Percentiles rank a stretch among this genome's conserved stretches.
Evolutionary conservation across 1,284 basidiomycete genomes (phyloP).

Genomic region (Cryptococcus floricola): DNA sequence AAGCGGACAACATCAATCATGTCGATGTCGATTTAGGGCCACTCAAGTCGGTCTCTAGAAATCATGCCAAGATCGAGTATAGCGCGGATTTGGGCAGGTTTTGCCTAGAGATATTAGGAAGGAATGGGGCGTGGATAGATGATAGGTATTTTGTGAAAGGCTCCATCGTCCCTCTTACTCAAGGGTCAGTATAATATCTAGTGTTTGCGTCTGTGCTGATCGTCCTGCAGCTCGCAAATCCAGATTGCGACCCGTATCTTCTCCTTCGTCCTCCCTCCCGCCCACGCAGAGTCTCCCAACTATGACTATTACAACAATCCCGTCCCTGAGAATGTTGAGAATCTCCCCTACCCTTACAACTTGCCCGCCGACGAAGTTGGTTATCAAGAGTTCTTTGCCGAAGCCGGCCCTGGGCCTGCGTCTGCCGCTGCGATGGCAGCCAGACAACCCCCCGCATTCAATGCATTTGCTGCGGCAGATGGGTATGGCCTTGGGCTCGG

Average conservation of each 20-base stretch:
- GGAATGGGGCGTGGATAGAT: constrained; percentile 98
- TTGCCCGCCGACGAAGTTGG: constrained; percentile 39
- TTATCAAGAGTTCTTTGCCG: constrained; percentile 43
- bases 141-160: constrained; percentile 89
- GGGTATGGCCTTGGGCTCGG: constrained; percentile 34
- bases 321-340: constrained; percentile 22
- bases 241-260: constrained; percentile 98
- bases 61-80: constrained; percentile 91
- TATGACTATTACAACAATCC: constrained; percentile 25
- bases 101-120: constrained; percentile 82
- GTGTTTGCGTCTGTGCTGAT: neutral
- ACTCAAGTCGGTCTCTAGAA: constrained; percentile 90
- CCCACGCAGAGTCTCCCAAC: constrained; percentile 34
- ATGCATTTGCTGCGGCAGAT: constrained; percentile 43
- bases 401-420: constrained; percentile 37
- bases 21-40: constrained; percentile 96
- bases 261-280: constrained; percentile 81
- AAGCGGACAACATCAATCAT: constrained; percentile 48
- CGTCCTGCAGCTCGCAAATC: constrained; percentile 74
- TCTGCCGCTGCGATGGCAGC: constrained; percentile 33
- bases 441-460: constrained; percentile 39
- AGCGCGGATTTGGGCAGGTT: constrained; percentile 63
- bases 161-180: constrained; percentile 72
- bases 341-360: constrained; percentile 42
- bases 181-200: constrained; percentile 58